Evolutionary conservation across 1,139 yeast genomes (phyloP).

Genomic region (Geotrichum reessii): DNA sequence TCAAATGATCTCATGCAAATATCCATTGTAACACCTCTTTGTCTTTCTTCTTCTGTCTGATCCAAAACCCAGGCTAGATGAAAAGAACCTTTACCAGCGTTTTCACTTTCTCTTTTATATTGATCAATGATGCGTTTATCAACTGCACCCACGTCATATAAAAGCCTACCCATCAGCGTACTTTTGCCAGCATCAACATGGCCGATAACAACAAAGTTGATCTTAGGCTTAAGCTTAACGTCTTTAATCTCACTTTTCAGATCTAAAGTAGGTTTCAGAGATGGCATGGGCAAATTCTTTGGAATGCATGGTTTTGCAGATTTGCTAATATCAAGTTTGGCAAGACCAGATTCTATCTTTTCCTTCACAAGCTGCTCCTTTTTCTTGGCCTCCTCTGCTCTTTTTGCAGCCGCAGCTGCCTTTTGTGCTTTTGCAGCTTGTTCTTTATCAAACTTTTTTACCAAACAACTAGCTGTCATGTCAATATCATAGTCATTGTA

Average conservation of each 20-base stretch:
- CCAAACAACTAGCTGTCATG: slow-evolving; percentile 50
- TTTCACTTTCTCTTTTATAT: slow-evolving; percentile 72
- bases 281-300: slow-evolving; percentile 1
- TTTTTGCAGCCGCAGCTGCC: slow-evolving; percentile 5
- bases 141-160: slow-evolving; percentile 76
- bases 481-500: slow-evolving; percentile 54
- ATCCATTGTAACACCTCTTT: slow-evolving; percentile 84
- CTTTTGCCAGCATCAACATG: slow-evolving; percentile 99
- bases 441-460: slow-evolving; percentile 34
- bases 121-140: slow-evolving; percentile 72
- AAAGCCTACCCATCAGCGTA: slow-evolving; percentile 82
- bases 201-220: slow-evolving; percentile 68
- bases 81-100: slow-evolving; percentile 84
- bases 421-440: not conserved
- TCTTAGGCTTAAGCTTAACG: slow-evolving; percentile 5
- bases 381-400: slow-evolving; percentile 6
- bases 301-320: not conserved
- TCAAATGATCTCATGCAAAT: slow-evolving; percentile 81
- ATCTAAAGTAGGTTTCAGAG: slow-evolving; percentile 12
- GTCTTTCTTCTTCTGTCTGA: slow-evolving; percentile 85
- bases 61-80: slow-evolving; percentile 98
- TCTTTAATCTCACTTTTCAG: slow-evolving; percentile 9
- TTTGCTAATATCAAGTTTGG: not conserved
- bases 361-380: slow-evolving; percentile 1
- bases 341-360: not conserved